Evolutionary conservation across 2,329 filamentous ascomycete genomes (phyloP), one percentile per base, ranked within the genome.

Genomic region (Penicillium sp.): DNA sequence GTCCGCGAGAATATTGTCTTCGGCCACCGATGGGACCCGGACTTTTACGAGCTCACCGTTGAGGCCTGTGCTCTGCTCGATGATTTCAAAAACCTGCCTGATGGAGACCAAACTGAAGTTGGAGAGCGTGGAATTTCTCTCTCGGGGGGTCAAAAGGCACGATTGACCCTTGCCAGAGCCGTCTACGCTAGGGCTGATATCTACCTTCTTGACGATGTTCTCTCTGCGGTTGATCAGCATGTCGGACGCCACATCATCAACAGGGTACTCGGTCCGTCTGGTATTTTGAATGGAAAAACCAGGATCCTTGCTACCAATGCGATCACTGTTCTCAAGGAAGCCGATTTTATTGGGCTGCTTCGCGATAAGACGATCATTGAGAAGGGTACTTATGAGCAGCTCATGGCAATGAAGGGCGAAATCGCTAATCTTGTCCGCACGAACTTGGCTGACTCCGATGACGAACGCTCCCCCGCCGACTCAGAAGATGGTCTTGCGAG

Each of bases 1-100:
- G 90, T 98, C 41, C 87, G 89, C 56, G 93, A 98, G 61, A 98
- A 98, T 61, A 95, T 98, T 54, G 76, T 96, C 4, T 98, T 98
- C 59, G 93, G 93, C 2, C 89, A 98, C 68, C 83, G 87, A 32
- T 96, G 86, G 74, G 91, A 98, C 65, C 83, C 90, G 4, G 78
- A 84, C 19, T 98, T 98, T 67, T 98, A 98, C 68, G 87, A 97
- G 40, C 83, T 86, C 58, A 96, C 91, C 0, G 76, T 98, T 35
- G 83, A 87, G 61, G 91, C 93, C 27, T 98, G 94, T 63, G 93
- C 93, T 31, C 74, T 98, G 21, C 61, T 84, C 4, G 90, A 96
- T 52, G 93, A 98, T 62, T 96, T 98, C 67, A 79, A 83, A 32
- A 88, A 87, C 54, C 78, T 98, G 33, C 93, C 93, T 3, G 93